Evolutionary conservation across 2,329 filamentous ascomycete species (phyloP).

Genomic region (Xylaria polymorpha): DNA sequence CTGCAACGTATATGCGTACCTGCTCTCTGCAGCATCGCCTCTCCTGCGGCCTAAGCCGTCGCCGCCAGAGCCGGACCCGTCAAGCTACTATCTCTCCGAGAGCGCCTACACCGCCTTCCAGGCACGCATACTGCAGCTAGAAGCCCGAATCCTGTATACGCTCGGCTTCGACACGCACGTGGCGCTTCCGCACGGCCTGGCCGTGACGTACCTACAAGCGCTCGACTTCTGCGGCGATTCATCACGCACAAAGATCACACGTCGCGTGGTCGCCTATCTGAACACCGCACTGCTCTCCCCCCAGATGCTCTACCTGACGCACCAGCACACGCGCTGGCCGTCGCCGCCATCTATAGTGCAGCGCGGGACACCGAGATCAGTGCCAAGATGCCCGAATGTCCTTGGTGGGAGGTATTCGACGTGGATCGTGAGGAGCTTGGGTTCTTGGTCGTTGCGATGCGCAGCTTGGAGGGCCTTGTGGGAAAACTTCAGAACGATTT

Average conservation of each 20-base stretch:
- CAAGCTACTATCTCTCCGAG: constrained; percentile 77
- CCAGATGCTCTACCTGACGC: constrained; percentile 89
- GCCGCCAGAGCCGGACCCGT: constrained; percentile 57
- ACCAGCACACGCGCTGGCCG: constrained; percentile 87
- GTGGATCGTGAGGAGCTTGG: constrained; percentile 94
- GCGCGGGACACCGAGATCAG: constrained; percentile 72
- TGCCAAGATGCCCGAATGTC: constrained; percentile 81
- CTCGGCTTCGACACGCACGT: constrained; percentile 88
- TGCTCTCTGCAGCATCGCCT: constrained; percentile 71
- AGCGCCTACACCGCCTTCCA: constrained; percentile 75
- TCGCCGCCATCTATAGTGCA: constrained; percentile 90
- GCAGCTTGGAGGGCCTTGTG: constrained; percentile 80
- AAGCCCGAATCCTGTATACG: constrained; percentile 79
- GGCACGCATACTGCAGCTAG: constrained; percentile 74
- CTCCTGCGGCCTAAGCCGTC: constrained; percentile 60
- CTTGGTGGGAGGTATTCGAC: constrained; percentile 99
- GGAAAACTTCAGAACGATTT: constrained; percentile 68
- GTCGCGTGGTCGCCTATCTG: constrained; percentile 78
- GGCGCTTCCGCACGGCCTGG: constrained; percentile 84
- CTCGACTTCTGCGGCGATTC: constrained; percentile 70
- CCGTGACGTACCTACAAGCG: constrained; percentile 91
- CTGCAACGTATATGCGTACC: constrained; percentile 85
- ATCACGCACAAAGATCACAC: constrained; percentile 65
- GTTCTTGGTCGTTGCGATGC: constrained; percentile 87
- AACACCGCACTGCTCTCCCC: constrained; percentile 88